A percentile compares a stretch with the other conserved stretches of the same genome.
These are phyloP conservation scores for Platanus orientalis DNA, from an alignment of 164 flowering plant species.

Conservation along the genomic window DNA sequence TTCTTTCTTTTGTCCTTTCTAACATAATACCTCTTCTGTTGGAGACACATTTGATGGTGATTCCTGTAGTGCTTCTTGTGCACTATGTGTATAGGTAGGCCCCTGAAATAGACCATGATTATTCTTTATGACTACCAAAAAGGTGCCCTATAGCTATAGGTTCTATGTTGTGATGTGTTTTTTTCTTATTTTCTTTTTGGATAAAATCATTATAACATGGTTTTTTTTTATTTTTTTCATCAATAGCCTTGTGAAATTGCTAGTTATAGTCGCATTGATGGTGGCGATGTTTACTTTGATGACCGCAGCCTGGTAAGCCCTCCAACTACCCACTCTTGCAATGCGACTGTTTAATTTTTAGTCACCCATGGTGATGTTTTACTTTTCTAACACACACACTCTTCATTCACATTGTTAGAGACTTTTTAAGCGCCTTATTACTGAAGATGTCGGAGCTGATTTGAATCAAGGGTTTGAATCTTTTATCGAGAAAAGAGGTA, in stretches of 20 bases:
- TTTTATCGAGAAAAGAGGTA: slow-evolving; percentile 75
- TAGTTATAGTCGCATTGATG: slow-evolving; percentile 87
- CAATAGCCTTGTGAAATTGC: slow-evolving; percentile 85
- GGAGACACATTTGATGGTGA: too few relatives aligned
- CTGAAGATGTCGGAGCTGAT: slow-evolving; percentile 86
- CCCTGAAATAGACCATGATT: not conserved
- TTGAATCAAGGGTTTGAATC: slow-evolving; percentile 87
- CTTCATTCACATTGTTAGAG: slow-evolving; percentile 41
- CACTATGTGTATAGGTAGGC: not conserved
- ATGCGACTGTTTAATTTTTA: not conserved
- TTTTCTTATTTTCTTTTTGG: not conserved
- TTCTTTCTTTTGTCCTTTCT: too few relatives aligned
- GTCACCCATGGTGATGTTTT: not conserved
- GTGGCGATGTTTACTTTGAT: slow-evolving; percentile 86
- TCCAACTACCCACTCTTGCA: not conserved
- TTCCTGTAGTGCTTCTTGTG: not conserved
- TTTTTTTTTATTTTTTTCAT: not conserved
- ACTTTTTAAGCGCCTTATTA: slow-evolving; percentile 78
- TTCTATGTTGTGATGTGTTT: too few relatives aligned
- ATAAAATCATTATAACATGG: too few relatives aligned
- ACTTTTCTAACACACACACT: not conserved
- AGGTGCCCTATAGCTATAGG: too few relatives aligned
- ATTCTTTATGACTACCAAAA: not conserved
- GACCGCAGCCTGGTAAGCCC: slow-evolving; percentile 45
- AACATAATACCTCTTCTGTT: too few relatives aligned